Percentiles rank a stretch among this genome's conserved stretches.
Conservation (phyloP, 306 rosid genomes). For the Citrullus mucosospermus region DNA sequence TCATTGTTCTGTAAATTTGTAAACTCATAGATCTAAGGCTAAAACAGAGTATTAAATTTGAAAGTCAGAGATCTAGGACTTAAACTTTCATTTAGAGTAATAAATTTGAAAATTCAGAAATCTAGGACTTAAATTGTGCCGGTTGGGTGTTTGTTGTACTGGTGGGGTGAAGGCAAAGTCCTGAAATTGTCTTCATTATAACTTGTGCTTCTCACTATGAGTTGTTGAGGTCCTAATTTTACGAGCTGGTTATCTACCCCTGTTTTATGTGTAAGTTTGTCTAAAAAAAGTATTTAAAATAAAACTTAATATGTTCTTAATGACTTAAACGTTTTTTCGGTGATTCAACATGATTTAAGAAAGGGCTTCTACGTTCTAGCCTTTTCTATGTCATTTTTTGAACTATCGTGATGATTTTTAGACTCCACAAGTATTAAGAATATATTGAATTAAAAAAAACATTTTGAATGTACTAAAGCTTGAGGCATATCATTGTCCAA, state of each 20-base stretch:
- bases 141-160: not conserved
- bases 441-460: not conserved
- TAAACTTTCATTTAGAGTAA: not conserved
- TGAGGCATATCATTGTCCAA: no score
- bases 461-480: not conserved
- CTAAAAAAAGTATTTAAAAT: no score
- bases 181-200: not conserved
- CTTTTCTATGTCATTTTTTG: no score
- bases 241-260: not conserved
- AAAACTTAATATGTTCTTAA: no score
- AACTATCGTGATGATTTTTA: no score
- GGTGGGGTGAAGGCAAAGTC: not conserved
- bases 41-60: not conserved
- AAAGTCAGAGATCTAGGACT: not conserved
- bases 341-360: no score
- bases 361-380: no score
- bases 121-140: not conserved
- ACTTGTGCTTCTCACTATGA: not conserved
- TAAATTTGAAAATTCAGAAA: not conserved
- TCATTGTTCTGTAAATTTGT: not conserved
- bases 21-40: not conserved
- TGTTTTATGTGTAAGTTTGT: not conserved
- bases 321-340: no score
- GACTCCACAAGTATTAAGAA: not conserved
- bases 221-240: not conserved